Evolutionary conservation across 2,329 filamentous ascomycete genomes (phyloP).

Genomic region (Neonectria magnoliae): DNA sequence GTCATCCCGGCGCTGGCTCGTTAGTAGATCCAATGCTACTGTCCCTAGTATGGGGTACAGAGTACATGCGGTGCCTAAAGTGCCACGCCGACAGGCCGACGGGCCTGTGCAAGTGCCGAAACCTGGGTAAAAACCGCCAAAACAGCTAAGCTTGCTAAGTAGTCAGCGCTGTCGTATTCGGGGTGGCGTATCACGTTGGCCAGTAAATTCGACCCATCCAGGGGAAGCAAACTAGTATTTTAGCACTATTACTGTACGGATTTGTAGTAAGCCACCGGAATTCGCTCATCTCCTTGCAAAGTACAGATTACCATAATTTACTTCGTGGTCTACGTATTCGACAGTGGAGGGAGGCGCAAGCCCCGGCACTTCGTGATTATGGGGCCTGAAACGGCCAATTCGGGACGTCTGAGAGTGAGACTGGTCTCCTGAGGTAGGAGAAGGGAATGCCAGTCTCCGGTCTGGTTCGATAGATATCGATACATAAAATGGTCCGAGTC

Average conservation of each 20-base stretch:
- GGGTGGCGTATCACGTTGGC: background rate
- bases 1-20: background rate
- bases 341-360: background rate
- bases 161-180: constrained; percentile 1
- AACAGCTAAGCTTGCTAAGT: background rate
- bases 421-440: background rate
- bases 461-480: too few relatives aligned
- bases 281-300: constrained; percentile 2
- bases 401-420: background rate
- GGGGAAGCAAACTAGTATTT: constrained; percentile 6
- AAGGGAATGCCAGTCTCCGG: background rate
- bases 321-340: background rate
- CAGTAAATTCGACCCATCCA: background rate
- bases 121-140: background rate
- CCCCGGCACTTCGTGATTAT: constrained; percentile 1
- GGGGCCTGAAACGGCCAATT: background rate
- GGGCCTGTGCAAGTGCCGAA: constrained; percentile 9
- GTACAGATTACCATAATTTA: background rate
- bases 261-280: background rate
- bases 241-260: background rate
- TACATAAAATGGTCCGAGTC: background rate
- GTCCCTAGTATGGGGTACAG: background rate
- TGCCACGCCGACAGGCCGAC: background rate
- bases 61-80: background rate
- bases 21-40: background rate